Evolutionary conservation across 2,329 filamentous ascomycete species (phyloP).

Genomic region (Colletotrichum abscissum): DNA sequence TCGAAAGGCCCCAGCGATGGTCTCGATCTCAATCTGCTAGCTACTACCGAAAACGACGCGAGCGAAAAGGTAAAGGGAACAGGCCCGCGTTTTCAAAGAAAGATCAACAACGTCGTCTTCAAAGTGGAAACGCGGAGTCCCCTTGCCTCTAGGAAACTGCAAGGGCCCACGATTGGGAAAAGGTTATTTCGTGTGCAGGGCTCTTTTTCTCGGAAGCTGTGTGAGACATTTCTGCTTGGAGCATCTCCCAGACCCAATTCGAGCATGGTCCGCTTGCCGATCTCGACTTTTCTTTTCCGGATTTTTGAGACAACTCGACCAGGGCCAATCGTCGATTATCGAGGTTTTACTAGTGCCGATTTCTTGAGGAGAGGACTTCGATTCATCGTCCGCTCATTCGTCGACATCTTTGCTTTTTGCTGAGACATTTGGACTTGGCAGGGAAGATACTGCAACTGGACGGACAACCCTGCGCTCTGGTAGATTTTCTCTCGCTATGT

Average conservation of each 20-base stretch:
- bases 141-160: background rate
- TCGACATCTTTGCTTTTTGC: background rate
- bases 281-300: background rate
- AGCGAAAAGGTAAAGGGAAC: background rate
- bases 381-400: background rate
- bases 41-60: background rate
- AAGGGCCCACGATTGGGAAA: background rate
- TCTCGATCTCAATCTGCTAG: background rate
- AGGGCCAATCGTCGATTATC: background rate
- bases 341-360: background rate
- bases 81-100: too few relatives aligned
- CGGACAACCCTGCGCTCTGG: background rate
- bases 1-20: background rate
- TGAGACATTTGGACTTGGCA: background rate
- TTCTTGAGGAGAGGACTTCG: background rate
- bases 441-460: background rate
- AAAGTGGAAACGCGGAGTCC: background rate
- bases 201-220: background rate
- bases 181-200: background rate
- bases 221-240: background rate
- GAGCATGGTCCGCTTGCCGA: background rate
- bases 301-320: background rate
- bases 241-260: background rate
- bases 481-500: background rate
- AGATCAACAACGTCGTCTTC: background rate